Evolutionary conservation across 768 basidiomycete genomes (phyloP).

Genomic region (Termitomyces sp.): DNA sequence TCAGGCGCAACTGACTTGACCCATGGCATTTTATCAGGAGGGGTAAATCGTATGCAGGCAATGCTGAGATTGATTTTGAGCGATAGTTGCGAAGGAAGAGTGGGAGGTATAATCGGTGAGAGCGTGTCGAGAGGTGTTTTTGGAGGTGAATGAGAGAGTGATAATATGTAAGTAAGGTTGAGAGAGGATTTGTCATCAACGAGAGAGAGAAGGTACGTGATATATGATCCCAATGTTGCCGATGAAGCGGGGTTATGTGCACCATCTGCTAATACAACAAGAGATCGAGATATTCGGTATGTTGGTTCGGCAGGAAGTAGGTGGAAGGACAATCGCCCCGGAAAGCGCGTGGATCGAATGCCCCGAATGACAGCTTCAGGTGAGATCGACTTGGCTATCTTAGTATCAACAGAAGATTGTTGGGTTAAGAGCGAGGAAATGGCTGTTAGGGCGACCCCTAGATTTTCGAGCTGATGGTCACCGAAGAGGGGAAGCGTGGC

Average conservation of each 20-base stretch:
- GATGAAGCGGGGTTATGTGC: constrained; percentile 91
- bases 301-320: constrained; percentile 20
- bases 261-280: constrained; percentile 77
- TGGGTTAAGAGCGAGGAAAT: constrained; percentile 54
- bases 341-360: constrained; percentile 64
- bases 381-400: constrained; percentile 37
- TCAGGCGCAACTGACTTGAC: constrained; percentile 58
- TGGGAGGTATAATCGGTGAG: constrained; percentile 54
- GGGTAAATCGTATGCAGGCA: constrained; percentile 62
- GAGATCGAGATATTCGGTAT: constrained; percentile 9
- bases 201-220: constrained; percentile 35
- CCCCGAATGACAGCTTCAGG: constrained; percentile 50
- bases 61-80: constrained; percentile 37
- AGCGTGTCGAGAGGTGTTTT: constrained; percentile 77
- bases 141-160: constrained; percentile 82
- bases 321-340: constrained; percentile 80
- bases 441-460: constrained; percentile 63
- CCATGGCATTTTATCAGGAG: constrained; percentile 95
- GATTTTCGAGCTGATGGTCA: constrained; percentile 80
- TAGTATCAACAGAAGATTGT: constrained; percentile 24
- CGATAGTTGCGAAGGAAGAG: constrained; percentile 21
- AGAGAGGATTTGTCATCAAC: constrained; percentile 17
- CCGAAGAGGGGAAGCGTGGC: constrained; percentile 69
- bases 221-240: constrained; percentile 59
- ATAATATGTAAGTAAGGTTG: constrained; percentile 69